Base-by-base conservation (phyloP, 139 green algal genomes). In the Closterium sp. region DNA sequence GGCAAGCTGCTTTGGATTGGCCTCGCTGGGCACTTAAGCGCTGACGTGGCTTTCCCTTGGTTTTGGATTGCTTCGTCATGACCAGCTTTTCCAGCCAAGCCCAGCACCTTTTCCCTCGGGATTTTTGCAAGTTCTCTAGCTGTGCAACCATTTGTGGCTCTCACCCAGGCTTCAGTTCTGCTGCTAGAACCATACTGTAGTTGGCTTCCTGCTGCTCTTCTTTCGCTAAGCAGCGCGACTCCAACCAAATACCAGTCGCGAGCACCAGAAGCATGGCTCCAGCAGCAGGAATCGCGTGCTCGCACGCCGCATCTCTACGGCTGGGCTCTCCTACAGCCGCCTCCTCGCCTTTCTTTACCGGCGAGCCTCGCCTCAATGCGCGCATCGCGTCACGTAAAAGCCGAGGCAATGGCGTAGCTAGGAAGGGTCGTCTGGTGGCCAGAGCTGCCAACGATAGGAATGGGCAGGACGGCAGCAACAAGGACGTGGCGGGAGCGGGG, bases 401-500 rank as follows among this genome's bases (percentile, higher is more conserved):
- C 38, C 38, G 38, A 66, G 38, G 38, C 9, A 8, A 66, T 66
- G 38, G 38, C 38, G 38, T 1, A 8, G 38, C 38, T 66, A 66
- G 38, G 38, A 66, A 66, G 19, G 38, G 38, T 66, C 38, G 38
- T 66, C 38, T 66, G 38, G 38, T 66, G 38, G 38, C 38, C 38
- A 66, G 12, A 10, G 38, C 38, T 66, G 38, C n/a, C n/a, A n/a
- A n/a, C n/a, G n/a, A n/a, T n/a, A n/a, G n/a, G n/a, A n/a, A 10
- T 66, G 19, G 38, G 19, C 38, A 85, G 30, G 76, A 85, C 76
- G 76, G 21, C 76, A 83, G 55, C 90, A 93, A 34, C 33, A 93
- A 93, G 43, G 91, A 94, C 30, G 76, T 38, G 12, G 33, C 87
- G 36, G 91, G 91, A 0, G 91, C 91, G 69, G 91, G 91, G n/a